Conservation (phyloP, 345 rosid genomes). For the Heritiera fomes region DNA sequence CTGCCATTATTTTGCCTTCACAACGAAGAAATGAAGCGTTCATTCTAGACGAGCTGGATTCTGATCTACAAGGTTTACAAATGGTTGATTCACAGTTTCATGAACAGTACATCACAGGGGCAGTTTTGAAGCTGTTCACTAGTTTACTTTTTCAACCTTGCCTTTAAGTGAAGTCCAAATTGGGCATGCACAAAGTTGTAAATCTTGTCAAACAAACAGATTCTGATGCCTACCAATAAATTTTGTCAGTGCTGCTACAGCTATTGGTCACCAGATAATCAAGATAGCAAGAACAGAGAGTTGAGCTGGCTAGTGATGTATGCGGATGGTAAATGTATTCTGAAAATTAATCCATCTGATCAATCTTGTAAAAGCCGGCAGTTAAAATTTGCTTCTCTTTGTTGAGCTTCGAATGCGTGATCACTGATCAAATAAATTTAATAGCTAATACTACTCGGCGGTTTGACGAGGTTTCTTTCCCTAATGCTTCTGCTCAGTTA, state of each 20-base stretch:
- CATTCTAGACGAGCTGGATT: not conserved
- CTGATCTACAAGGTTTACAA: not conserved
- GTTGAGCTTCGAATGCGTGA: not conserved
- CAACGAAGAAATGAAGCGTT: slow-evolving; percentile 16
- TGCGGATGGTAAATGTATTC: not conserved
- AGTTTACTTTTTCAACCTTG: not conserved
- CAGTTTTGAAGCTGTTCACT: not conserved
- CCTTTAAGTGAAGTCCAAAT: not conserved
- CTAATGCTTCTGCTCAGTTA: no score
- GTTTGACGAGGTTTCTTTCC: no score
- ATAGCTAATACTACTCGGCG: no score
- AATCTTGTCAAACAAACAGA: not conserved
- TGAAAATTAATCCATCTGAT: not conserved
- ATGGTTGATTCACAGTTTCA: not conserved
- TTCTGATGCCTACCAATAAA: no score
- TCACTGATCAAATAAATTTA: not conserved
- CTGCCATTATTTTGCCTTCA: slow-evolving; percentile 30
- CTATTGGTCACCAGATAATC: not conserved
- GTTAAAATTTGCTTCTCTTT: not conserved
- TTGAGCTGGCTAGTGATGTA: not conserved
- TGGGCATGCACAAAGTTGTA: not conserved
- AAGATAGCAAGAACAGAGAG: not conserved
- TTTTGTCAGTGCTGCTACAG: not conserved
- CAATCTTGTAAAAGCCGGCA: not conserved
- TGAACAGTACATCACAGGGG: not conserved